phyloP scores from a whole-genome alignment of 1,284 basidiomycete species.

The Cutaneotrichosporon mucoides region DNA sequence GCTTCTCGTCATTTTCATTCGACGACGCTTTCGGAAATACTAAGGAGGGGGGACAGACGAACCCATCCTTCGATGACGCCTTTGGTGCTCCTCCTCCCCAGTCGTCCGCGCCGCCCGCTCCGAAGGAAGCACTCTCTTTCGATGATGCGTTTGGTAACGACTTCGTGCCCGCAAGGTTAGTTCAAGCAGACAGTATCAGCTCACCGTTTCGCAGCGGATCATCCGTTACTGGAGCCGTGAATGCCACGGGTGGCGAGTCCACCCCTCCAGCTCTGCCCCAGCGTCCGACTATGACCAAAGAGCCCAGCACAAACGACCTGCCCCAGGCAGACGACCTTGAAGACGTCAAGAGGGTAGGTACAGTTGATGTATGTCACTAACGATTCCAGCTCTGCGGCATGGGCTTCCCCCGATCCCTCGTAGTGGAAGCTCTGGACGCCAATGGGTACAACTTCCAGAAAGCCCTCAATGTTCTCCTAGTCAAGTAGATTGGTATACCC shows the following conservation, averaged over 20 bases:
- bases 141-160: conserved; percentile 55
- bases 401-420: conserved; percentile 46
- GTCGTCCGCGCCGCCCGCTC: neutral
- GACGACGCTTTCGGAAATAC: neutral
- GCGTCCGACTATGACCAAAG: conserved; percentile 19
- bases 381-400: conserved; percentile 43
- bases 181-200: neutral
- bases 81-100: neutral
- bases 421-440: conserved; percentile 45
- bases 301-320: conserved; percentile 10
- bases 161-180: conserved; percentile 17
- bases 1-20: neutral
- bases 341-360: conserved; percentile 48
- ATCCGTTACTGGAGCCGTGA: neutral
- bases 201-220: neutral
- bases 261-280: conserved; percentile 30
- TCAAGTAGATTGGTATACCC: conserved; percentile 7
- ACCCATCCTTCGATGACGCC: neutral
- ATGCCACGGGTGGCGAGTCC: neutral
- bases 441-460: conserved; percentile 50
- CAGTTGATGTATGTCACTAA: neutral
- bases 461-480: conserved; percentile 46
- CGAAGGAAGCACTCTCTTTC: conserved; percentile 49
- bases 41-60: neutral
- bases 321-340: conserved; percentile 49